A percentile compares a stretch with the other conserved stretches of the same genome.
phyloP scores from a whole-genome alignment of 139 green algal genomes.

The Asterochloris sp. region DNA sequence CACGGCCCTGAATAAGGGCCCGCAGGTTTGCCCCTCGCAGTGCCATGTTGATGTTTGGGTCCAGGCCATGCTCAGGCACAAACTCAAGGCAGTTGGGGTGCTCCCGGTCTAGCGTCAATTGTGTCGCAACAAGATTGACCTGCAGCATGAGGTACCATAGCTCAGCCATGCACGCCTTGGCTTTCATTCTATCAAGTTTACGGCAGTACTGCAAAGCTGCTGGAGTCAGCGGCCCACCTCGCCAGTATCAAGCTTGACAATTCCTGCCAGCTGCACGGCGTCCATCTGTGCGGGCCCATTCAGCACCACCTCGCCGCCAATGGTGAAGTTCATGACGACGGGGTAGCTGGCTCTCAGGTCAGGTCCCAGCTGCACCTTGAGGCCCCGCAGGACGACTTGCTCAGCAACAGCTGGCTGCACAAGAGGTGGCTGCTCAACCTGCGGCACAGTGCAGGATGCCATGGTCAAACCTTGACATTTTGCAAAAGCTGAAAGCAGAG shows the following conservation, averaged over 20 bases:
- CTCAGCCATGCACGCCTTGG: not conserved
- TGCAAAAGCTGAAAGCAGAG: no score
- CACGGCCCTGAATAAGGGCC: constrained; percentile 61
- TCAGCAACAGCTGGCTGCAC: constrained; percentile 15
- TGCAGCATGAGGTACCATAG: constrained; percentile 23
- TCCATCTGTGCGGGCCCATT: constrained; percentile 59
- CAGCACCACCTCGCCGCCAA: constrained; percentile 65
- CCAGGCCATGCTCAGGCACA: constrained; percentile 56
- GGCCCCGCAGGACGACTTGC: constrained; percentile 30
- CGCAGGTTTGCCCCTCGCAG: constrained; percentile 71
- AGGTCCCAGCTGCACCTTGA: constrained; percentile 73
- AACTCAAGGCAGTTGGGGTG: constrained; percentile 88
- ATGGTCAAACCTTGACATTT: not conserved
- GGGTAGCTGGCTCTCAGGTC: constrained; percentile 89
- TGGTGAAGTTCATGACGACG: constrained; percentile 86
- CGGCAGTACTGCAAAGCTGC: not conserved
- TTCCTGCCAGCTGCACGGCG: constrained; percentile 20
- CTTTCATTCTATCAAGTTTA: not conserved
- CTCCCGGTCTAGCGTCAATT: constrained; percentile 82
- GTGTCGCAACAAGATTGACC: constrained; percentile 93
- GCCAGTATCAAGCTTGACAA: constrained; percentile 22
- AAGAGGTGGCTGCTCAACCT: constrained; percentile 2
- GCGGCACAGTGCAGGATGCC: not conserved
- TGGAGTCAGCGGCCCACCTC: constrained; percentile 3
- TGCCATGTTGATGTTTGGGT: constrained; percentile 72